Conservation (phyloP, 1,139 yeast species). For the Barnettozyma hawaiiensis region DNA sequence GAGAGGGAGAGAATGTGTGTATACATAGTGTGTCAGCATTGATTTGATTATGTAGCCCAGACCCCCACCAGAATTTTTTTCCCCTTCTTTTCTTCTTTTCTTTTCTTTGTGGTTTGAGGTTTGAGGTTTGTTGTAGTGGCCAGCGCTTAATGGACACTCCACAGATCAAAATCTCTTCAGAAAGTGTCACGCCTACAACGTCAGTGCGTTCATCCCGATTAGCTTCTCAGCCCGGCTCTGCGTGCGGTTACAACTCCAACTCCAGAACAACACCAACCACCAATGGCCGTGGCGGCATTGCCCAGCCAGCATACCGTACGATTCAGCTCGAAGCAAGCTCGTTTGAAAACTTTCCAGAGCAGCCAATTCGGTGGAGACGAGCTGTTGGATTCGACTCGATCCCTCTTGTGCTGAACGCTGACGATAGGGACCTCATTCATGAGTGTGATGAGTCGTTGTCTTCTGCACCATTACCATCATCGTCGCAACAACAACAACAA, state of each 20-base stretch:
- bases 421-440: not conserved
- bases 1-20: too few relatives aligned
- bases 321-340: not conserved
- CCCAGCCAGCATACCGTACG: slow-evolving; percentile 1
- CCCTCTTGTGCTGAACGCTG: slow-evolving; percentile 1
- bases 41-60: not conserved
- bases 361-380: not conserved
- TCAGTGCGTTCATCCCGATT: not conserved
- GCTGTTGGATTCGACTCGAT: slow-evolving; percentile 1
- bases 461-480: too few relatives aligned
- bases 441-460: not conserved
- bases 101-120: not conserved
- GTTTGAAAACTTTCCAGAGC: too few relatives aligned
- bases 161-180: not conserved
- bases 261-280: not conserved
- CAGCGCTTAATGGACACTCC: not conserved
- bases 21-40: not conserved
- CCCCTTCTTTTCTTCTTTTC: not conserved
- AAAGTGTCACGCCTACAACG: not conserved
- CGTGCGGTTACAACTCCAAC: not conserved
- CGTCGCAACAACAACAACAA: too few relatives aligned
- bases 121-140: not conserved
- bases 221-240: not conserved
- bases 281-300: not conserved
- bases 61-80: too few relatives aligned